phyloP scores from a whole-genome alignment of 208 protist genomes.

The Tritrichomonas foetus region DNA sequence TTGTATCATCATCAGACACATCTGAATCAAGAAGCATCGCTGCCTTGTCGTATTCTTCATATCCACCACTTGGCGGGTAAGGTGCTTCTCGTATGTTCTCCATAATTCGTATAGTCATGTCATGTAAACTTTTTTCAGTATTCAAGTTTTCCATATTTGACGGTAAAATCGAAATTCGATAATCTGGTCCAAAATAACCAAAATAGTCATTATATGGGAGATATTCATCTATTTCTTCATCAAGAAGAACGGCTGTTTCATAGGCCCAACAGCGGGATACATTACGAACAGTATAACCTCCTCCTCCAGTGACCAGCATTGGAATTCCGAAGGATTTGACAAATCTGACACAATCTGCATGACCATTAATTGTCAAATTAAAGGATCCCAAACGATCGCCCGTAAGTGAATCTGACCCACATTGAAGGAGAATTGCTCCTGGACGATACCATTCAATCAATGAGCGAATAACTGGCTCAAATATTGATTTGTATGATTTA shows the following conservation, averaged over 20 bases:
- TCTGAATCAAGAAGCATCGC: background rate
- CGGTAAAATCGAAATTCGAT: background rate
- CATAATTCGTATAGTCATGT: background rate
- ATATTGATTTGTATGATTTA: slow-evolving; percentile 72
- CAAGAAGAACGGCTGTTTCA: slow-evolving; percentile 3
- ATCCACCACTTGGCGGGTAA: background rate
- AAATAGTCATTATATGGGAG: slow-evolving; percentile 29
- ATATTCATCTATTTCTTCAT: background rate
- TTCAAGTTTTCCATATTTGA: slow-evolving; percentile 18
- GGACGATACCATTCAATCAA: slow-evolving; percentile 86
- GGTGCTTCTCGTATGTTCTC: background rate
- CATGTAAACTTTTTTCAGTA: background rate
- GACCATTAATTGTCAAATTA: slow-evolving; percentile 76
- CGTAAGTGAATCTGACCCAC: slow-evolving; percentile 91
- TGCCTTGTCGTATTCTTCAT: background rate
- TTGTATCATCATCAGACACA: background rate
- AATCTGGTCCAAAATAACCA: slow-evolving; percentile 56
- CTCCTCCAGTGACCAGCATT: slow-evolving; percentile 26
- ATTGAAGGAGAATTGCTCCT: slow-evolving; percentile 93
- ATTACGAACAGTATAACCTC: slow-evolving; percentile 41
- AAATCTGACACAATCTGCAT: slow-evolving; percentile 76
- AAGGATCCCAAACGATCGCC: slow-evolving; percentile 91
- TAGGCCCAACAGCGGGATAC: slow-evolving; percentile 38
- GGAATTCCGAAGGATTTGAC: slow-evolving; percentile 5
- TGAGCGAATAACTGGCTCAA: slow-evolving; percentile 77